Evolutionary conservation across 805 yeast species (phyloP).

Genomic region (Candida manassasensis): DNA sequence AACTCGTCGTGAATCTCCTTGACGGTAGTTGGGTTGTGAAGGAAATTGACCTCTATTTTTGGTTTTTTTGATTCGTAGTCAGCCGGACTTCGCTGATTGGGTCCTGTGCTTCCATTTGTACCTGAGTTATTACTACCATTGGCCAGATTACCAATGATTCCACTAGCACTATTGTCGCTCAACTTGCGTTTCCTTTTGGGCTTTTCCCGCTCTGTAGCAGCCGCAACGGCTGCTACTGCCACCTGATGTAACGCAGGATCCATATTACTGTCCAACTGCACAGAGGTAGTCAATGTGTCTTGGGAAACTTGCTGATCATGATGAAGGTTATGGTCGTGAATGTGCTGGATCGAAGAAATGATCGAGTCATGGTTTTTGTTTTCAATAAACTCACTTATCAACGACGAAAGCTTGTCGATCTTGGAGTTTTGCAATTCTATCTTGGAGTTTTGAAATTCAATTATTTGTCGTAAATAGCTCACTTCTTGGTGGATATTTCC

Average conservation of each 20-base stretch:
- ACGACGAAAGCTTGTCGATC: conserved; percentile 33
- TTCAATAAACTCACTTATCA: conserved; percentile 29
- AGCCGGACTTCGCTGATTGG: conserved; percentile 2
- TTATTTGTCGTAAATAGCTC: conserved; percentile 29
- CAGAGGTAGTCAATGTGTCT: conserved; percentile 3
- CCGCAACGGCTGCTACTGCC: conserved; percentile 36
- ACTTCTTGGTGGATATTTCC: conserved; percentile 26
- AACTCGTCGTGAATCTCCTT: conserved; percentile 42
- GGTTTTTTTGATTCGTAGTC: conserved; percentile 24
- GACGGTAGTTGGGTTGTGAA: conserved; percentile 42
- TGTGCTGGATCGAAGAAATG: conserved; percentile 24
- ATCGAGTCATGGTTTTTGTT: conserved; percentile 24
- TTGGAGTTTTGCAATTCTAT: conserved; percentile 34
- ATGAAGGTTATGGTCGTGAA: conserved; percentile 18
- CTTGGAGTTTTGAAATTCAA: conserved; percentile 34
- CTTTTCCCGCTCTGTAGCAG: conserved; percentile 7
- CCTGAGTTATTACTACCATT: background rate
- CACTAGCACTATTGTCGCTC: background rate
- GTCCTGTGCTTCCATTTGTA: background rate
- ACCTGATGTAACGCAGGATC: conserved; percentile 40
- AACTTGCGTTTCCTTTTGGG: conserved; percentile 6
- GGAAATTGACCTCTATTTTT: conserved; percentile 33
- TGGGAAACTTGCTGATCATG: conserved; percentile 10
- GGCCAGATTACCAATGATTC: background rate
- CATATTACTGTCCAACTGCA: conserved; percentile 29